A percentile compares a stretch with the other conserved stretches of the same genome.
These are phyloP conservation scores for Umbelopsis isabellina DNA, from an alignment of 192 early-diverging fungal genomes.

Conservation along the genomic window DNA sequence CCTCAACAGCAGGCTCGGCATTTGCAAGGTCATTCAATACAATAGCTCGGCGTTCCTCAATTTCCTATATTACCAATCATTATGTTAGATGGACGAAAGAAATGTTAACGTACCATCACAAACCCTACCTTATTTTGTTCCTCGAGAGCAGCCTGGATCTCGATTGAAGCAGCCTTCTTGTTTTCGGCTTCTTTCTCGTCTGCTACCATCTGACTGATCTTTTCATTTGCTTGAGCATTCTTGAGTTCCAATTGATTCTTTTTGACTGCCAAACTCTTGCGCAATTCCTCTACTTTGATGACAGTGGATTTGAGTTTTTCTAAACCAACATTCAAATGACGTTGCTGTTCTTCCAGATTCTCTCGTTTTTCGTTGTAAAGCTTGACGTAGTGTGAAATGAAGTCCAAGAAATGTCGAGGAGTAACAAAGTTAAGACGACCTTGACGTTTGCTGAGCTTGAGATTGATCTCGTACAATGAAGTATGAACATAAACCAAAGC, in stretches of 20 bases:
- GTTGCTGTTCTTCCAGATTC: constrained; percentile 97
- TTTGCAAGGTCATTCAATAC: constrained; percentile 92
- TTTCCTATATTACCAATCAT: constrained; percentile 47
- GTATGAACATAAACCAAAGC: constrained; percentile 94
- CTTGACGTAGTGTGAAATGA: constrained; percentile 90
- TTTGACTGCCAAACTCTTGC: constrained; percentile 83
- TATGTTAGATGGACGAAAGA: not conserved
- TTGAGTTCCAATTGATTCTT: constrained; percentile 85
- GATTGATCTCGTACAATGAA: constrained; percentile 86
- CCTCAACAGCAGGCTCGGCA: constrained; percentile 94
- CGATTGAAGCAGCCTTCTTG: constrained; percentile 79
- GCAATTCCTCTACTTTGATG: constrained; percentile 91
- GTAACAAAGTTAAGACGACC: constrained; percentile 89
- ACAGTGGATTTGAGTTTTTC: constrained; percentile 97
- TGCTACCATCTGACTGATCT: constrained; percentile 92
- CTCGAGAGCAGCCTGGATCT: constrained; percentile 78
- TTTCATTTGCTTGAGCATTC: constrained; percentile 90
- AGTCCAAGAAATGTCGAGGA: constrained; percentile 98
- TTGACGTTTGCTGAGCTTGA: constrained; percentile 77
- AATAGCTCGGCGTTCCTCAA: constrained; percentile 72
- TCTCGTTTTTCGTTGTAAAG: constrained; percentile 92
- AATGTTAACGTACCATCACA: too few species aligned
- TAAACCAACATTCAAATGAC: constrained; percentile 96
- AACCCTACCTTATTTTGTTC: constrained; percentile 58
- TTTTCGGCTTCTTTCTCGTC: constrained; percentile 95